These are phyloP conservation scores for Pontederia paniculata DNA, from an alignment of 176 grass and related monocot species.

Conservation along the genomic window DNA sequence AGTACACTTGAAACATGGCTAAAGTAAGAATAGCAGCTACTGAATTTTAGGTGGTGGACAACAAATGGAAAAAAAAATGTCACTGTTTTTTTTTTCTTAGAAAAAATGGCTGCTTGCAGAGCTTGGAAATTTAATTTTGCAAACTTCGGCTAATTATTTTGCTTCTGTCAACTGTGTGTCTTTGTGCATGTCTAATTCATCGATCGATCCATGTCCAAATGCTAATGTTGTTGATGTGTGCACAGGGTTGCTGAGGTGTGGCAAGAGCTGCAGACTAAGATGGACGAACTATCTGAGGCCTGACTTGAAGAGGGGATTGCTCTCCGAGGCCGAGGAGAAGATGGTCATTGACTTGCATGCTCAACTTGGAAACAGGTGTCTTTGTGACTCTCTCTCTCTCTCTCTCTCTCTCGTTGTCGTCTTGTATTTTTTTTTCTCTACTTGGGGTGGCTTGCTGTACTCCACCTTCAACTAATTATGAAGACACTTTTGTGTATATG, in stretches of 20 bases:
- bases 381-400: background rate
- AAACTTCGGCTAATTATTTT: background rate
- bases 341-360: slow-evolving; percentile 19
- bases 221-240: too few species aligned
- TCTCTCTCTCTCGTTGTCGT: background rate
- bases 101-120: background rate
- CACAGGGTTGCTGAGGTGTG: slow-evolving; percentile 21
- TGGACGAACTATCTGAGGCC: slow-evolving; percentile 30
- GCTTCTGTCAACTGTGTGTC: background rate
- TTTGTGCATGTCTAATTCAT: too few species aligned
- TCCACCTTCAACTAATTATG: background rate
- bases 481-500: background rate
- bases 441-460: background rate
- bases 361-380: slow-evolving; percentile 20
- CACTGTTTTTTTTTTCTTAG: background rate
- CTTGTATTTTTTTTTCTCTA: background rate
- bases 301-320: slow-evolving; percentile 19
- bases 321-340: slow-evolving; percentile 14
- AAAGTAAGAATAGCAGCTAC: too few species aligned
- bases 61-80: too few species aligned
- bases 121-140: background rate
- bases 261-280: slow-evolving; percentile 26
- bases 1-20: too few species aligned
- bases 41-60: too few species aligned
- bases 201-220: too few species aligned